Conservation (phyloP, 2,329 filamentous ascomycete genomes). For the Tolypocladium ophioglossoides region DNA sequence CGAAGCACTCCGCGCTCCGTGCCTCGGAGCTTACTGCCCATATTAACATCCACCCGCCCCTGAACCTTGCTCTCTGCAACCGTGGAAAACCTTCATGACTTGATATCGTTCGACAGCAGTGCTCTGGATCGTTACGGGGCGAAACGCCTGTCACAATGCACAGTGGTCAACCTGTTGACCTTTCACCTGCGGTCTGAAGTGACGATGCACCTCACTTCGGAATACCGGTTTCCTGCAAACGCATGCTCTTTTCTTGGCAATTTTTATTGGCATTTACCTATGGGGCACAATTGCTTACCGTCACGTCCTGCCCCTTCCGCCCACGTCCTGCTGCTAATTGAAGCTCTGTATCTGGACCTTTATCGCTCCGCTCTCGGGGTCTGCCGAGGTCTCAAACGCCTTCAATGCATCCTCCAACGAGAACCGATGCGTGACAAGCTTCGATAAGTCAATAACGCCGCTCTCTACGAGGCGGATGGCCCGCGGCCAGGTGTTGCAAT, state of each 20-base stretch:
- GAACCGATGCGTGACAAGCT: slow-evolving; percentile 82
- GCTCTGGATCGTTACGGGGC: background rate
- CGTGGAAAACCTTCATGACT: background rate
- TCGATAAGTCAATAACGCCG: slow-evolving; percentile 70
- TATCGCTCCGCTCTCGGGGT: slow-evolving; percentile 89
- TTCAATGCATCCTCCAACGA: slow-evolving; percentile 75
- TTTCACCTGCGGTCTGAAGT: no score
- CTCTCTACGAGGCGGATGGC: slow-evolving; percentile 82
- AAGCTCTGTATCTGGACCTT: slow-evolving; percentile 88
- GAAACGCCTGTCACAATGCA: background rate
- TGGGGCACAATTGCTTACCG: background rate
- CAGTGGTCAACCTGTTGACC: background rate
- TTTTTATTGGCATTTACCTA: no score
- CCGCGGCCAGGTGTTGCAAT: slow-evolving; percentile 91
- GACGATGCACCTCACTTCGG: no score
- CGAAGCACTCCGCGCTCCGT: no score
- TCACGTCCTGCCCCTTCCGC: background rate
- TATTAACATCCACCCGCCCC: background rate
- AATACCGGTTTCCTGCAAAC: background rate
- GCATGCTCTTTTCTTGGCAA: background rate
- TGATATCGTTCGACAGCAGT: no score
- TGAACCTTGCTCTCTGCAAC: background rate
- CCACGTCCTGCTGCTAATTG: background rate
- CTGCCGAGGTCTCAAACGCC: slow-evolving; percentile 80
- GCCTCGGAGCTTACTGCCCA: background rate